Evolutionary conservation across 495 filamentous ascomycete species (phyloP), one percentile per base, ranked within the genome.

Genomic region (Cetradonia linearis): DNA sequence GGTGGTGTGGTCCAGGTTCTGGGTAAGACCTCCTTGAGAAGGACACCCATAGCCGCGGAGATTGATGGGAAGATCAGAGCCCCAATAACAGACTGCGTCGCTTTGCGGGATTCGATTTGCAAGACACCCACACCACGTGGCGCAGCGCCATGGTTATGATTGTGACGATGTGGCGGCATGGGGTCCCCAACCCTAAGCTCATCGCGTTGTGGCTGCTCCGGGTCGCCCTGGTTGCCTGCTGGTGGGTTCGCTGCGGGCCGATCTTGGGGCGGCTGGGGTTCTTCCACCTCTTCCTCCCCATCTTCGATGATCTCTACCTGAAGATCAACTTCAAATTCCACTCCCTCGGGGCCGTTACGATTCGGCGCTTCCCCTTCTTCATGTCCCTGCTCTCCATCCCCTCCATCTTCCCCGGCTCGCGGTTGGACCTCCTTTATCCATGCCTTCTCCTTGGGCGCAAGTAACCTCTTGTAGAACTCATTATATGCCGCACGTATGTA

Each of bases 351-450:
- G 25, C 65, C 73, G 30, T 74, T 75, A 23, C 70, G 72, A n/a
- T 77, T 74, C 36, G 54, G 20, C 61, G 11, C 59, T 66, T 52
- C 49, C 61, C 33, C 71, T 73, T 78, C 73, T 28, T 76, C 72
- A 20, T 62, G 47, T 37, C 53, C 73, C 10, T 62, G 66, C 31
- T 62, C 65, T 37, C 66, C 70, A 47, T 70, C 62, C 25, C 64
- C 60, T 1, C 54, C 62, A 5, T 67, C 67, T 56, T 77, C 80
- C 28, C 77, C 76, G 23, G 70, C 73, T n/a, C 82, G 77, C 23
- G 84, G 84, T 54, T 84, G 83, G 3, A 88, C 78, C 62, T 85
- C 83, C 31, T 77, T 74, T 28, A 83, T 76, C 78, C 89, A 89
- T 57, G 76, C 81, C 61, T 71, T 77, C 70, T 91, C 86, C 33